Evolutionary conservation across 805 yeast genomes (phyloP), one percentile per base, ranked within the genome.

Genomic region (Cyberlindnera subsufficiens): DNA sequence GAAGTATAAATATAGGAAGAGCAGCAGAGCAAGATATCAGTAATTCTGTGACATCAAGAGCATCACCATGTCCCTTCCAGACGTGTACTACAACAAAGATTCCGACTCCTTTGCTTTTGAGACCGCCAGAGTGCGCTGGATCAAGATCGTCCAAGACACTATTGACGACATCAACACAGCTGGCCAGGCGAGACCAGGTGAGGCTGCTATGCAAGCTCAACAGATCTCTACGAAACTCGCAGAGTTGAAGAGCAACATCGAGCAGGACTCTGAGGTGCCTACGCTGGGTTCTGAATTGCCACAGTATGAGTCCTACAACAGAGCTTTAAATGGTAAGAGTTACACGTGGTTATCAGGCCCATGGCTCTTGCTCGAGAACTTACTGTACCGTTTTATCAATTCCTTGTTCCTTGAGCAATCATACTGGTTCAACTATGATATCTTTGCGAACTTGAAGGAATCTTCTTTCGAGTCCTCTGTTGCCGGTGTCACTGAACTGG

Each of bases 291-390:
- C 63, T 8, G 50, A 22, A 4, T 29, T 57, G 34, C 60, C 67
- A 9, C 74, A 78, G 30, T 72, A 81, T 44, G 59, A 61, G 11
- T 67, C 76, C 6, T 90, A 78, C 66, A 86, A 91, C 64, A 72
- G 71, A 4, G 72, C 75, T 30, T 64, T 80, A 53, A 58, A 54
- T 19, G 18, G 22, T 30, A 32, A 52, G 17, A 30, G 48, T 9
- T 55, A 72, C 40, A 77, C 85, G 14, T 93, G 97, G 97, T 66
- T 69, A 37, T 71, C 82, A 8, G 95, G 91, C 1, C 96, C 96
- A 16, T 93, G 99, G 99, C 67, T 93, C 42, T 83, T 73, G 56
- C 68, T 84, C 34, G 99, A 95, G 63, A 83, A 96, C 61, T 82
- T 83, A 58, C 60, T 93, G 45, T 93, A 93, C 65, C 78, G 96